Evolutionary conservation across 2,329 filamentous ascomycete species (phyloP).

Genomic region (Arthrobotrys entomopaga): DNA sequence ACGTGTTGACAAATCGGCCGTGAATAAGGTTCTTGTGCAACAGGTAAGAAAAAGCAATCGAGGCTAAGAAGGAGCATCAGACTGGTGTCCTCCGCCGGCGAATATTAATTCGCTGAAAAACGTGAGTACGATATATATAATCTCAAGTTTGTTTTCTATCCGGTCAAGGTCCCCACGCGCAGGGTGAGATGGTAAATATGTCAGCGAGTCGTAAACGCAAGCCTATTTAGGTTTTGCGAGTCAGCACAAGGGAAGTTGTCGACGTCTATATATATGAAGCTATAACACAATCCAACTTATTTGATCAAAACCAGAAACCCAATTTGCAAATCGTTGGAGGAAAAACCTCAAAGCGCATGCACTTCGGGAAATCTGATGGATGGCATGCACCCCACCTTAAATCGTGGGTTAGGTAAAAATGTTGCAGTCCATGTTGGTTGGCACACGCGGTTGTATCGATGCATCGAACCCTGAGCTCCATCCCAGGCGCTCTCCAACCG

Average conservation of each 20-base stretch:
- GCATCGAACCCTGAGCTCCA: slow-evolving; percentile 11
- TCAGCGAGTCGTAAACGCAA: slow-evolving; percentile 3
- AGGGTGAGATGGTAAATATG: slow-evolving; percentile 2
- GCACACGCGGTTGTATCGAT: too few species aligned
- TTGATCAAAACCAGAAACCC: not conserved
- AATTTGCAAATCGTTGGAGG: not conserved
- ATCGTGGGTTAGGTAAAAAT: too few species aligned
- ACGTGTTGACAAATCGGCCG: slow-evolving; percentile 17
- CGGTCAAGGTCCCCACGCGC: not conserved
- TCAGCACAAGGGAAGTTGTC: slow-evolving; percentile 3
- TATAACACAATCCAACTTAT: not conserved
- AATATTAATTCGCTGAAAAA: not conserved
- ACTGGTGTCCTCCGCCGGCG: not conserved
- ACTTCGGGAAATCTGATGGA: slow-evolving; percentile 24
- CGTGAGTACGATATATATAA: slow-evolving; percentile 14
- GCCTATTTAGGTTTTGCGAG: not conserved
- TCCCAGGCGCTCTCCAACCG: slow-evolving; percentile 23
- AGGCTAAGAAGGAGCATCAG: slow-evolving; percentile 9
- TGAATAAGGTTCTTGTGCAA: slow-evolving; percentile 2
- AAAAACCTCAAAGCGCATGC: slow-evolving; percentile 33
- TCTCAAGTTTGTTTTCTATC: not conserved
- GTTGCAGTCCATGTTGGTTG: too few species aligned
- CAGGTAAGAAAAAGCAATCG: slow-evolving; percentile 13
- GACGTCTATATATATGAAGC: not conserved
- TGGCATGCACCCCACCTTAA: too few species aligned